Evolutionary conservation across 352 stramenopile species (phyloP).

Genomic region (Peronosclerospora sorghi): DNA sequence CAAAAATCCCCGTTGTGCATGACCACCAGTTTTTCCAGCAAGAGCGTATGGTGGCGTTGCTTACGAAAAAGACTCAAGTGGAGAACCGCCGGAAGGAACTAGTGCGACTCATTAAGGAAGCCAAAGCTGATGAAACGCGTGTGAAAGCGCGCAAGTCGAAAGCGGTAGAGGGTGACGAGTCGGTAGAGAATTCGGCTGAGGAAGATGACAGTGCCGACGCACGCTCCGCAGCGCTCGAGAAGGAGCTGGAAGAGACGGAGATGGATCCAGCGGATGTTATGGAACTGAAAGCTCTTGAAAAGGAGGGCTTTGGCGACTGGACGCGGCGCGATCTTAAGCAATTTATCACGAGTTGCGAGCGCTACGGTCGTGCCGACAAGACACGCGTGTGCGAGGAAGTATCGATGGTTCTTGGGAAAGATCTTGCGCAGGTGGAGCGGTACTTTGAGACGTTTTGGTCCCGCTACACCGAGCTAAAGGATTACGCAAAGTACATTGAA

Average conservation of each 20-base stretch:
- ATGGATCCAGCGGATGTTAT: conserved; percentile 56
- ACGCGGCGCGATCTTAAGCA: conserved; percentile 82
- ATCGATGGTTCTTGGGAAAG: conserved; percentile 83
- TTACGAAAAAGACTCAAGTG: conserved; percentile 78
- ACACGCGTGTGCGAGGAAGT: conserved; percentile 87
- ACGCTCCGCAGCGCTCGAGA: conserved; percentile 58
- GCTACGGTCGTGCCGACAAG: conserved; percentile 89
- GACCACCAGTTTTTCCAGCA: conserved; percentile 95
- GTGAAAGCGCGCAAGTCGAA: conserved; percentile 69
- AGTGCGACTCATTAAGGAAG: conserved; percentile 68
- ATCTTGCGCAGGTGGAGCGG: conserved; percentile 81
- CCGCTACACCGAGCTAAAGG: conserved; percentile 89
- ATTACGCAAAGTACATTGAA: conserved; percentile 88
- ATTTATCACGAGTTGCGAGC: conserved; percentile 88
- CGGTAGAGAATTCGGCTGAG: conserved; percentile 51
- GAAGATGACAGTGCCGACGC: conserved; percentile 41
- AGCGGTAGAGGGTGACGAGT: conserved; percentile 42
- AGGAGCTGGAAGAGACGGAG: conserved; percentile 67
- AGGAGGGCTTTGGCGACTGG: conserved; percentile 94
- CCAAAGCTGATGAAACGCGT: conserved; percentile 68
- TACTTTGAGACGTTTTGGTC: conserved; percentile 96
- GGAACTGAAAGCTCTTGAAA: conserved; percentile 63
- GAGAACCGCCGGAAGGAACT: conserved; percentile 87
- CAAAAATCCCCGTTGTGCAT: conserved; percentile 85
- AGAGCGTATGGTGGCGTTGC: conserved; percentile 75